Percentiles rank a stretch among this genome's conserved stretches.
phyloP scores from a whole-genome alignment of 1,284 basidiomycete genomes.

The Sporisorium iseilematis-ciliati region DNA sequence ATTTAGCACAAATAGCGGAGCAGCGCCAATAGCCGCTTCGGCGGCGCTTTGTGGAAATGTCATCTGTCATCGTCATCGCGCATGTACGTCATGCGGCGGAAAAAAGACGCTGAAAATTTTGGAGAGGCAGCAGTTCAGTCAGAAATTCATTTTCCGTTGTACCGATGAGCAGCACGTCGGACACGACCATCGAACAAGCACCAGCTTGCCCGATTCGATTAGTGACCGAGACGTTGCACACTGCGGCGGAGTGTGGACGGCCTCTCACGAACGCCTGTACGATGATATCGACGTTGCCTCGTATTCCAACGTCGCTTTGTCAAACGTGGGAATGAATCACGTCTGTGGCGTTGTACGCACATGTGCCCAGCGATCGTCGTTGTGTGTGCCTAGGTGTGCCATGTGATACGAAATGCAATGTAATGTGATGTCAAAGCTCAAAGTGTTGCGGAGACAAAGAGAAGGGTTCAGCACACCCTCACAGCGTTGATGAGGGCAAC shows the following conservation, averaged over 20 bases:
- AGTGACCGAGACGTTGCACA: too few species aligned
- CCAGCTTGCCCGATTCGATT: conserved; percentile 2
- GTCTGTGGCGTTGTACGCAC: conserved; percentile 11
- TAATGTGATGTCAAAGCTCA: too few species aligned
- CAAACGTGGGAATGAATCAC: conserved; percentile 5
- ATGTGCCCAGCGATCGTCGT: too few species aligned
- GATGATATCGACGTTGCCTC: conserved; percentile 1
- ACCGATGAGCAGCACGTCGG: neutral
- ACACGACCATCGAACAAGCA: neutral
- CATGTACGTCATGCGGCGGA: conserved; percentile 5
- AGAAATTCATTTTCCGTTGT: neutral
- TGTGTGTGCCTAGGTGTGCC: too few species aligned
- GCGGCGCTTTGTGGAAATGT: too few species aligned
- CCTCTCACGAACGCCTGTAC: neutral
- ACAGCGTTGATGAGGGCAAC: too few species aligned
- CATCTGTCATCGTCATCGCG: neutral
- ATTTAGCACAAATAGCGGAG: too few species aligned
- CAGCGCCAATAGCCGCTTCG: too few species aligned
- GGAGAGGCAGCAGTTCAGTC: neutral
- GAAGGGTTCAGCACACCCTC: too few species aligned
- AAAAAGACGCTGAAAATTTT: neutral
- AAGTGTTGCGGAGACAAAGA: too few species aligned
- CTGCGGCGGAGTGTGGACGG: too few species aligned
- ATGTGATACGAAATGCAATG: too few species aligned
- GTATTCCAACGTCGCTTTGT: neutral